phyloP scores from a whole-genome alignment of 2,329 filamentous ascomycete species.

The Aspergillus cejpii region DNA sequence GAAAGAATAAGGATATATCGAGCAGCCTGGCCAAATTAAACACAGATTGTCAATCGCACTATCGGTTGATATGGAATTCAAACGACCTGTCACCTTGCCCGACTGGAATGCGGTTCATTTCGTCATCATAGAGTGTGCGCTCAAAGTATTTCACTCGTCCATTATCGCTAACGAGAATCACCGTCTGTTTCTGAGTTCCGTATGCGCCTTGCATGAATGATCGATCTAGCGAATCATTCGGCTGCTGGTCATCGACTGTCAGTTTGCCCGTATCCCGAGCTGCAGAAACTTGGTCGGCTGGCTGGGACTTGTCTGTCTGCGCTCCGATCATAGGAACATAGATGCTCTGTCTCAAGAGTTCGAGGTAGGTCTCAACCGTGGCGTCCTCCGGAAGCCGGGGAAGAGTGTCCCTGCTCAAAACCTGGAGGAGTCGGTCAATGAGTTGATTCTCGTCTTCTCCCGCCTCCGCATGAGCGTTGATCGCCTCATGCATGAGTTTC shows the following conservation, averaged over 20 bases:
- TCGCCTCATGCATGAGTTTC: slow-evolving; percentile 45
- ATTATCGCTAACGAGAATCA: slow-evolving; percentile 51
- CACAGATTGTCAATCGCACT: background rate
- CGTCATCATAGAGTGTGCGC: slow-evolving; percentile 52
- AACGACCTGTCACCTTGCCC: slow-evolving; percentile 44
- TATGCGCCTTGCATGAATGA: slow-evolving; percentile 48
- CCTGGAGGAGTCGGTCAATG: slow-evolving; percentile 46
- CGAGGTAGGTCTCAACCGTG: slow-evolving; percentile 50
- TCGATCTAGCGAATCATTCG: slow-evolving; percentile 22
- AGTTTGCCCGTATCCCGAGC: slow-evolving; percentile 19
- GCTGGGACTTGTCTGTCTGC: slow-evolving; percentile 36
- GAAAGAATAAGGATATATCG: background rate
- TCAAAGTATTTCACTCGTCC: slow-evolving; percentile 57
- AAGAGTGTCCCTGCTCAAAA: slow-evolving; percentile 52
- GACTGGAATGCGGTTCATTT: slow-evolving; percentile 43
- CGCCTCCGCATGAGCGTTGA: slow-evolving; percentile 41
- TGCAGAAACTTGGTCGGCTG: slow-evolving; percentile 34
- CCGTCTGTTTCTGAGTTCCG: slow-evolving; percentile 59
- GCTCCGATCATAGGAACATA: slow-evolving; percentile 53
- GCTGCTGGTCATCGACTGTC: slow-evolving; percentile 7
- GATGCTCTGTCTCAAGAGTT: slow-evolving; percentile 53
- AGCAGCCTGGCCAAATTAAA: background rate
- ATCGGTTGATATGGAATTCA: slow-evolving; percentile 24
- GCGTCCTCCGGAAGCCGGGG: slow-evolving; percentile 45
- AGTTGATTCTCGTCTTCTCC: slow-evolving; percentile 45